Evolutionary conservation across 345 rosid genomes (phyloP), one percentile per base, ranked within the genome.

Genomic region (Cardamine occulta): DNA sequence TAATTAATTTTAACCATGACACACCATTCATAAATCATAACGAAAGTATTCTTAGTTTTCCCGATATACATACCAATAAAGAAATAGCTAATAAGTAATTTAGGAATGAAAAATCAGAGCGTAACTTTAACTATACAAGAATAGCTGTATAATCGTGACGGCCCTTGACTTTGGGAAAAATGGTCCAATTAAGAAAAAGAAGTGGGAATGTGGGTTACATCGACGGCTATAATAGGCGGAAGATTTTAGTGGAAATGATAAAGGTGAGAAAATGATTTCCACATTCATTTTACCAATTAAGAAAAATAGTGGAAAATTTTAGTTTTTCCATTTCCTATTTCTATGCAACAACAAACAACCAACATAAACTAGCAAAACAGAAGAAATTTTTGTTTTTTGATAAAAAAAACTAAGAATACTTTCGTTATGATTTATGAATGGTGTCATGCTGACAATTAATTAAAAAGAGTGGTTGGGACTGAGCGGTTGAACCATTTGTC

Each of bases 241-340:
- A 56, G 35, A 34, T 56, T 56, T 66, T 42, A 55, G 66, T 74
- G 72, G 78, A 74, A 65, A 65, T 0, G 9, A 74, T 56, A 74
- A 74, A 74, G 66, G 58, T 66, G 40, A 34, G 12, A 65, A 56
- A n/a, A 34, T 66, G 58, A 45, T 56, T 47, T 65, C 78, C 23
- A 56, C 40, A n/a, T 56, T 34, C 65, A 45, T 6, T 53, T 55
- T 44, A 1, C 13, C 32, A 63, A 4, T 37, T 37, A 53, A 63
- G 11, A 39, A n/a, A 73, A 51, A 18, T 29, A 31, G 7, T 31
- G 12, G 63, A 17, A 32, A 4, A 14, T 14, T 14, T 29, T 29
- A 29, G 32, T 0, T 3, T 40, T 4, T 59, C 15, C 4, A 10
- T 17, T 13, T 26, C 26, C 9, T 55, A 55, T 55, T 31, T 31